phyloP scores from a whole-genome alignment of 108 stramenopile genomes.

The Aureococcus anophagefferens region DNA sequence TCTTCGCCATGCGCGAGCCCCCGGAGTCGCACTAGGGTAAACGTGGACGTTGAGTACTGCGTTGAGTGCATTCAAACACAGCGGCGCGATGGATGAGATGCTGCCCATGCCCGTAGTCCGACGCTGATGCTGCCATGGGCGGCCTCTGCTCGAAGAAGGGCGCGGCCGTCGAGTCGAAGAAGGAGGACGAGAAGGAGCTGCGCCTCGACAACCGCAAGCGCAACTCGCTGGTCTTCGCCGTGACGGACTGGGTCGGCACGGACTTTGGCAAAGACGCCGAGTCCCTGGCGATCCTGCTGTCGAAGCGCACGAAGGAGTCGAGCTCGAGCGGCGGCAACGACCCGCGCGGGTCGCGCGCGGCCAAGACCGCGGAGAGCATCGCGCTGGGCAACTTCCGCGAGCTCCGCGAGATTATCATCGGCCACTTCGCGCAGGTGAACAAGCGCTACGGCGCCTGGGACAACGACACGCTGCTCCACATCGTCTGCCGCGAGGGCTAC shows the following conservation, averaged over 20 bases:
- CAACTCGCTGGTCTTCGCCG: not conserved
- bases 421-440: conserved; percentile 29
- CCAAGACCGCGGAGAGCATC: conserved; percentile 17
- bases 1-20: too few relatives aligned
- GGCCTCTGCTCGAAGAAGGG: too few relatives aligned
- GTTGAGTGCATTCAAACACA: too few relatives aligned
- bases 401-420: conserved; percentile 26
- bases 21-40: too few relatives aligned
- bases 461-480: conserved; percentile 25
- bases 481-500: conserved; percentile 40
- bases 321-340: not conserved
- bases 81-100: too few relatives aligned
- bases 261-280: not conserved
- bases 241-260: not conserved
- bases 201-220: not conserved
- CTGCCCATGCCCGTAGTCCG: too few relatives aligned
- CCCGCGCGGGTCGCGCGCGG: not conserved
- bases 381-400: conserved; percentile 28
- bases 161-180: too few relatives aligned
- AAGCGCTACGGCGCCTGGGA: conserved; percentile 11
- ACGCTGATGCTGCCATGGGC: too few relatives aligned
- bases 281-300: not conserved
- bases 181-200: too few relatives aligned
- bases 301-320: not conserved
- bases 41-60: too few relatives aligned